These are phyloP conservation scores for Ceratobasidium sp. DNA, from an alignment of 1,284 basidiomycete species.

Conservation along the genomic window DNA sequence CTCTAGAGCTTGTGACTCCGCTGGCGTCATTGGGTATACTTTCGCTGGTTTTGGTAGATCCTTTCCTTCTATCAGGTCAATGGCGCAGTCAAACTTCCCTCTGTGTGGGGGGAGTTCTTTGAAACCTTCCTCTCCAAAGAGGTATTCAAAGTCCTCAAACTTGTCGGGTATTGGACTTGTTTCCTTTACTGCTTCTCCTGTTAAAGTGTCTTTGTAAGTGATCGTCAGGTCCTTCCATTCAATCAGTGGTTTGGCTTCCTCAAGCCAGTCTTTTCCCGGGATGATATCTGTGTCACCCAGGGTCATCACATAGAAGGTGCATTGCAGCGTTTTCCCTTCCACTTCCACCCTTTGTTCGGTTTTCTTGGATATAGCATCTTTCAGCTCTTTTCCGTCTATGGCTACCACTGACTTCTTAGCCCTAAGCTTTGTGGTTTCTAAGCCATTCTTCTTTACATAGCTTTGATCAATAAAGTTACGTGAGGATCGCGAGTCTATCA, in stretches of 20 bases:
- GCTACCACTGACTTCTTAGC: neutral
- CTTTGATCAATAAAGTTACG: conserved; percentile 1
- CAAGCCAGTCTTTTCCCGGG: conserved; percentile 4
- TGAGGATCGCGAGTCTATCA: conserved; percentile 22
- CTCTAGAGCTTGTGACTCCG: neutral
- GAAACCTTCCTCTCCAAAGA: conserved; percentile 38
- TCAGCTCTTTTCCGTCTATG: neutral
- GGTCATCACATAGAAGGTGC: conserved; percentile 4
- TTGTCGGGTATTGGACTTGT: neutral
- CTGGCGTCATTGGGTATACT: neutral
- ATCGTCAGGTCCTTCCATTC: neutral
- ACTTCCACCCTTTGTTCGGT: neutral
- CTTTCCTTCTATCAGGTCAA: neutral
- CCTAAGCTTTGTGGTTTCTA: neutral
- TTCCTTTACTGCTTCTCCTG: too few relatives aligned
- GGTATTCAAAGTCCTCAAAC: neutral
- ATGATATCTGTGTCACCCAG: neutral
- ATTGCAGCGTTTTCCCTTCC: neutral
- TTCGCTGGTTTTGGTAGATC: conserved; percentile 10
- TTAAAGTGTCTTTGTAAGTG: neutral
- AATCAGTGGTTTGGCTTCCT: conserved; percentile 21
- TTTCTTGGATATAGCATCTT: neutral
- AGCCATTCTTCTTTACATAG: too few relatives aligned
- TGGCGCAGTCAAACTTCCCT: conserved; percentile 16
- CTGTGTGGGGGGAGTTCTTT: conserved; percentile 23